Evolutionary conservation across 2,329 filamentous ascomycete species (phyloP).

Genomic region (Fusarium virguliforme): DNA sequence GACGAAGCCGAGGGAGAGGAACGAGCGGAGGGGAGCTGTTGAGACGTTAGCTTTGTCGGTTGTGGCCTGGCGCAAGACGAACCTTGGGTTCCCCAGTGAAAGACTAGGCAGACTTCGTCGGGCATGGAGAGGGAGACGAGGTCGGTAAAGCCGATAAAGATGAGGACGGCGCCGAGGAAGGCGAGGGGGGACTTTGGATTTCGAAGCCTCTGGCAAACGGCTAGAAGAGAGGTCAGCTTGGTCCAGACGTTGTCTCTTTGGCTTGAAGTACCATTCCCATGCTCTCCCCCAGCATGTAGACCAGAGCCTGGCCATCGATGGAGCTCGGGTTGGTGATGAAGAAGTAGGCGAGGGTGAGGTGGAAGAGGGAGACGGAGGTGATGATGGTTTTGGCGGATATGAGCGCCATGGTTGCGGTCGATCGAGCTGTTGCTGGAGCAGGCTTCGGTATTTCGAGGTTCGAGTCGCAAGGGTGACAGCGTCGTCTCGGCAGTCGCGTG

Average conservation of each 20-base stretch:
- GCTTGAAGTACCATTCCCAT: slow-evolving; percentile 78
- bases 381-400: slow-evolving; percentile 87
- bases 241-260: slow-evolving; percentile 10
- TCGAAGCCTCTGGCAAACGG: slow-evolving; percentile 76
- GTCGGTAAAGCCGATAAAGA: slow-evolving; percentile 74
- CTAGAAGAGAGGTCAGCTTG: slow-evolving; percentile 11
- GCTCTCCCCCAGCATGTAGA: slow-evolving; percentile 86
- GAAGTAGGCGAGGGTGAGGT: slow-evolving; percentile 87
- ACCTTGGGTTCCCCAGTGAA: slow-evolving; percentile 79
- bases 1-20: slow-evolving; percentile 73
- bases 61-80: slow-evolving; percentile 59
- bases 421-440: not conserved
- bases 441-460: not conserved
- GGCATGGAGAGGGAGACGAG: slow-evolving; percentile 77
- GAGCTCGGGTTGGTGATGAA: slow-evolving; percentile 81
- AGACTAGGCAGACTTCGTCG: slow-evolving; percentile 75
- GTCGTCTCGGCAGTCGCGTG: slow-evolving; percentile 2
- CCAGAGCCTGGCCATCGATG: slow-evolving; percentile 84
- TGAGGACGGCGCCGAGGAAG: slow-evolving; percentile 79
- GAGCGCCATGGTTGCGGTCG: slow-evolving; percentile 76
- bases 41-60: slow-evolving; percentile 41
- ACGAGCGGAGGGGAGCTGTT: slow-evolving; percentile 75
- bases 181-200: slow-evolving; percentile 78
- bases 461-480: slow-evolving; percentile 15
- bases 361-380: slow-evolving; percentile 85